Conservation (phyloP, 306 rosid species). For the Senna siamea region DNA sequence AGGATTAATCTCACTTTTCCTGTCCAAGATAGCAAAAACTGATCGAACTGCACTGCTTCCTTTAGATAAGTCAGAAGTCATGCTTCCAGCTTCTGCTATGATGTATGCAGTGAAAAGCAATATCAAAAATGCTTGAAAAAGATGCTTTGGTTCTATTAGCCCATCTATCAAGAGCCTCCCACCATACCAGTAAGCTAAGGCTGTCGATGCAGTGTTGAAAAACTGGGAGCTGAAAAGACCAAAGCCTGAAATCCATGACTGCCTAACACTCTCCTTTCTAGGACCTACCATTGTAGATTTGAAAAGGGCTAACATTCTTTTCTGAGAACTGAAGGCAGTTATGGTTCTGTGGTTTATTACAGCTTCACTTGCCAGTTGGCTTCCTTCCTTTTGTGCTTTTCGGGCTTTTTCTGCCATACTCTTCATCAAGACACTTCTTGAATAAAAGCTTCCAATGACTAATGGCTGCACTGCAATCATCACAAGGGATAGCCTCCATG, state of each 20-base stretch:
- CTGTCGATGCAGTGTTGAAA: slow-evolving; percentile 78
- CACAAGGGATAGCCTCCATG: slow-evolving; percentile 86
- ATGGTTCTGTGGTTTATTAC: slow-evolving; percentile 84
- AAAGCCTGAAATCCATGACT: slow-evolving; percentile 82
- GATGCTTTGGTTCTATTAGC: slow-evolving; percentile 57
- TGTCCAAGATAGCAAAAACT: slow-evolving; percentile 68
- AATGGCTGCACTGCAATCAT: slow-evolving; percentile 91
- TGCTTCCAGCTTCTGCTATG: slow-evolving; percentile 95
- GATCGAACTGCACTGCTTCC: slow-evolving; percentile 81
- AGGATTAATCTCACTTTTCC: slow-evolving; percentile 81
- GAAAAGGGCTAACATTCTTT: slow-evolving; percentile 73
- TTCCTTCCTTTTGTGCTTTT: slow-evolving; percentile 81
- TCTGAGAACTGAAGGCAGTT: slow-evolving; percentile 86
- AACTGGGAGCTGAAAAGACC: slow-evolving; percentile 88
- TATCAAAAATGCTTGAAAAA: slow-evolving; percentile 85
- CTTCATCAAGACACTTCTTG: slow-evolving; percentile 85
- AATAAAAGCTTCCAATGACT: slow-evolving; percentile 85
- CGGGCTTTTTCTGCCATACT: slow-evolving; percentile 69
- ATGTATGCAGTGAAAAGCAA: slow-evolving; percentile 75
- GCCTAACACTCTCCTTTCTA: slow-evolving; percentile 71
- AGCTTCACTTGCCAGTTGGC: slow-evolving; percentile 92
- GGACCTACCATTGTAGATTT: slow-evolving; percentile 65
- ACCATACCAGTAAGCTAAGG: slow-evolving; percentile 89
- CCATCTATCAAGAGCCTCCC: slow-evolving; percentile 64
- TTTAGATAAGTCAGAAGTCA: slow-evolving; percentile 82